These are phyloP conservation scores for Podila horticola DNA, from an alignment of 192 early-diverging fungal species.

Conservation along the genomic window DNA sequence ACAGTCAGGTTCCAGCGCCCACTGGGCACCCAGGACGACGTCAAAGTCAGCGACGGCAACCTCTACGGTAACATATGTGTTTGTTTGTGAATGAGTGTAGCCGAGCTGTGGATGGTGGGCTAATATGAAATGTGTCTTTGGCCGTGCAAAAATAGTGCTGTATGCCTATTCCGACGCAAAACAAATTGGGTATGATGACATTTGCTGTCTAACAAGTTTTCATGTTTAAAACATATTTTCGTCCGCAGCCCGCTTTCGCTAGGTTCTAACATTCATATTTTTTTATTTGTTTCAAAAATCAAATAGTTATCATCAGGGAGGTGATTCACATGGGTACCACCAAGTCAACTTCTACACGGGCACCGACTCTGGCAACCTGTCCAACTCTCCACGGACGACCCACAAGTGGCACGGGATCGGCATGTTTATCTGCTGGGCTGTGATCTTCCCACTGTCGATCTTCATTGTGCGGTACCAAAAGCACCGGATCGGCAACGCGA, in stretches of 20 bases:
- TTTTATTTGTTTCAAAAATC: not conserved
- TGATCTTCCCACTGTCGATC: constrained; percentile 17
- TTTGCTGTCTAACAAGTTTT: no score
- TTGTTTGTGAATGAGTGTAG: no score
- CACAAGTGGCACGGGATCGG: constrained; percentile 14
- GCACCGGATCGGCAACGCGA: constrained; percentile 9
- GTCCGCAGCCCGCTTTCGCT: no score
- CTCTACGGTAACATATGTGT: not conserved
- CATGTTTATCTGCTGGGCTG: constrained; percentile 16
- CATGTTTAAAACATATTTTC: no score
- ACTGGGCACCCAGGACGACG: not conserved
- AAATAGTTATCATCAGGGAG: not conserved
- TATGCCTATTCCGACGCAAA: no score
- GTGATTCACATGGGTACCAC: not conserved
- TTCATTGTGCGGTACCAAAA: constrained; percentile 19
- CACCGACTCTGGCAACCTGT: not conserved
- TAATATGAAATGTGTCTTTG: no score
- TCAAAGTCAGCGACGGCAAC: not conserved
- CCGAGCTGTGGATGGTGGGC: no score
- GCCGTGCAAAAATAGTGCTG: no score
- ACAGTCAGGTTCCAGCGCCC: not conserved
- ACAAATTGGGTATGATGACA: no score
- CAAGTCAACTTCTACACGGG: constrained; percentile 7
- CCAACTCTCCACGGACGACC: not conserved
- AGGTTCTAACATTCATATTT: no score